Conservation (phyloP, 108 stramenopile species). For the Chaetoceros muelleri region DNA sequence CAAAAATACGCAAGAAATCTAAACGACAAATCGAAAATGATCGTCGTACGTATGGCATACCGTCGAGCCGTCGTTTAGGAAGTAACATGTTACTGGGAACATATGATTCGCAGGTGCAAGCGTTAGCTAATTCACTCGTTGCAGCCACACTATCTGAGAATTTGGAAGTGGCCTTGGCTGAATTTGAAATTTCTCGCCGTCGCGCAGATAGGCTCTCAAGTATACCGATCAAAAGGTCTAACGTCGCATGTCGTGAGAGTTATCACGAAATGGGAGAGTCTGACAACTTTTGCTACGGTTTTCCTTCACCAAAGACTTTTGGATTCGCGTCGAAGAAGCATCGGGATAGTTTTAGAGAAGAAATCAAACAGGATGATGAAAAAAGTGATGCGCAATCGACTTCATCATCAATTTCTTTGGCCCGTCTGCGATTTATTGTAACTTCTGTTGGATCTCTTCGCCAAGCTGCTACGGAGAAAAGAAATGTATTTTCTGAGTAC, state of each 20-base stretch:
- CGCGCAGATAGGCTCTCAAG: constrained; percentile 50
- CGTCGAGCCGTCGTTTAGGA: constrained; percentile 11
- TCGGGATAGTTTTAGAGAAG: constrained; percentile 9
- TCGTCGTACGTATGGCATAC: constrained; percentile 5
- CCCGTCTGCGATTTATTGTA: constrained; percentile 63
- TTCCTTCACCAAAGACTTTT: constrained; percentile 8
- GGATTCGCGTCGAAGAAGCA: not conserved
- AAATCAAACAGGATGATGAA: not conserved
- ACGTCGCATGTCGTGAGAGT: not conserved
- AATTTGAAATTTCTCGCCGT: constrained; percentile 60
- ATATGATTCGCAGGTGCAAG: constrained; percentile 57
- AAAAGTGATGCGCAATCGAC: constrained; percentile 45
- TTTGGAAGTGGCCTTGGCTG: constrained; percentile 58
- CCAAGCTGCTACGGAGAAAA: constrained; percentile 53
- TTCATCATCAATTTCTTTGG: constrained; percentile 45
- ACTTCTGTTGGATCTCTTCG: constrained; percentile 57
- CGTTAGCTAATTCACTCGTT: constrained; percentile 63
- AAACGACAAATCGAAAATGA: not conserved
- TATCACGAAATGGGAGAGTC: not conserved
- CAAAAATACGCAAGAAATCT: constrained; percentile 1
- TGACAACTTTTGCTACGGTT: not conserved
- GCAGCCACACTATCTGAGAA: constrained; percentile 71
- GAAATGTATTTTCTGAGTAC: constrained; percentile 30
- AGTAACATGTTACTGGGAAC: constrained; percentile 27
- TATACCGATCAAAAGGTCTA: not conserved